phyloP scores from a whole-genome alignment of 495 filamentous ascomycete species.

The Neurospora sp. region DNA sequence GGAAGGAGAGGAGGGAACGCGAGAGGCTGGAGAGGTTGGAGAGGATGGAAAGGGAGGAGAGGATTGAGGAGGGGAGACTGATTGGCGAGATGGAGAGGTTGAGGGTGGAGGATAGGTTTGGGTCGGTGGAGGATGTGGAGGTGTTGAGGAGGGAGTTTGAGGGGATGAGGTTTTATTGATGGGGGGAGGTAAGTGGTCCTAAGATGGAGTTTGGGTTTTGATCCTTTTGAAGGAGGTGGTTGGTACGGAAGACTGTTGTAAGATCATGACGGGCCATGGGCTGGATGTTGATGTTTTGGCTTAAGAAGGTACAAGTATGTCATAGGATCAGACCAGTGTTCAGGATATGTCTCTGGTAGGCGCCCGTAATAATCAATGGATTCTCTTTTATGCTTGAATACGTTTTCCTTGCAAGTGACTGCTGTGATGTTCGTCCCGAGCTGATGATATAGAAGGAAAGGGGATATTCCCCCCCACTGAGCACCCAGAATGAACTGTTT shows the following conservation, averaged over 20 bases:
- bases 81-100: neutral
- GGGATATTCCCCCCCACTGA: too few species aligned
- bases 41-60: neutral
- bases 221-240: neutral
- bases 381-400: too few species aligned
- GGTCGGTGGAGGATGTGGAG: neutral
- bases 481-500: too few species aligned
- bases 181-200: neutral
- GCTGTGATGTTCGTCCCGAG: neutral
- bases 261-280: neutral
- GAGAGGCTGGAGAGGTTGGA: neutral
- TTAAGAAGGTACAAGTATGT: neutral
- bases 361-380: neutral
- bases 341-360: neutral
- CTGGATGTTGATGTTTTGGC: neutral
- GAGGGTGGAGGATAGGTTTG: neutral
- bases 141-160: neutral
- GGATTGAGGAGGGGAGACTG: neutral
- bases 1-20: neutral
- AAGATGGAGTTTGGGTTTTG: neutral
- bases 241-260: neutral
- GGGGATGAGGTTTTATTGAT: neutral
- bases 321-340: neutral
- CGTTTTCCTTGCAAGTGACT: too few species aligned
- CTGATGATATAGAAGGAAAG: neutral